Base-by-base conservation (phyloP, 768 basidiomycete genomes). In the Antrodiella citrinella region DNA sequence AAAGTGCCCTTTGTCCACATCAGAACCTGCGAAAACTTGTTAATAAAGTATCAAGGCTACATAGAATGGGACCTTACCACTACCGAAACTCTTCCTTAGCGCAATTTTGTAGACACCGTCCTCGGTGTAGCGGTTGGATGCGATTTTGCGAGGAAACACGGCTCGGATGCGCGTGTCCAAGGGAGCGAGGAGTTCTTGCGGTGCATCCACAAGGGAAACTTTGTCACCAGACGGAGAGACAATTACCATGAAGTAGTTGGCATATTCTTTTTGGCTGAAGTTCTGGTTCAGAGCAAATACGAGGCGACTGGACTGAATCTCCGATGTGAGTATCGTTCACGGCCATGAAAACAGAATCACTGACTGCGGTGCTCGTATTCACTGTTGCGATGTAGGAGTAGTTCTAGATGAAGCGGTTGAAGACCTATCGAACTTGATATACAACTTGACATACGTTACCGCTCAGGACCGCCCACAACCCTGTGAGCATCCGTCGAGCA, bases 161-260 rank as follows among this genome's bases (percentile, higher is more conserved):
- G 51, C 53, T 5, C 74, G 72, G 20, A 77, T 59, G 49, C 63
- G 66, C 20, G 65, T 56, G 1, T 68, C 69, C 1, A 78, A 61
- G 41, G 67, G 62, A 35, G 70, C 64, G 41, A 61, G 62, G 4
- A 77, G 54, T 9, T 65, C 66, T 0, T 58, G 62, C 0, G 75
- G 75, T 1, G 70, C 71, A 38, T 72, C 67, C 40, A 74, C 59
- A 19, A 78, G 61, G 7, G 67, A 67, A 47, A 87, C 61, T 47
- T 76, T 75, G 47, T 78, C 72, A 3, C 83, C 84, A 5, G 76
- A 70, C 45, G 74, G 72, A 38, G 83, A 82, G 57, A 88, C 73
- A 59, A 74, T 78, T 19, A 80, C 80, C 15, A 82, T 62, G 59
- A 90, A 88, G 63, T 86, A 84, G 44, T 74, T 67, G 0, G 78